phyloP scores from a whole-genome alignment of 2,329 filamentous ascomycete species.

The Penicillium sp. region DNA sequence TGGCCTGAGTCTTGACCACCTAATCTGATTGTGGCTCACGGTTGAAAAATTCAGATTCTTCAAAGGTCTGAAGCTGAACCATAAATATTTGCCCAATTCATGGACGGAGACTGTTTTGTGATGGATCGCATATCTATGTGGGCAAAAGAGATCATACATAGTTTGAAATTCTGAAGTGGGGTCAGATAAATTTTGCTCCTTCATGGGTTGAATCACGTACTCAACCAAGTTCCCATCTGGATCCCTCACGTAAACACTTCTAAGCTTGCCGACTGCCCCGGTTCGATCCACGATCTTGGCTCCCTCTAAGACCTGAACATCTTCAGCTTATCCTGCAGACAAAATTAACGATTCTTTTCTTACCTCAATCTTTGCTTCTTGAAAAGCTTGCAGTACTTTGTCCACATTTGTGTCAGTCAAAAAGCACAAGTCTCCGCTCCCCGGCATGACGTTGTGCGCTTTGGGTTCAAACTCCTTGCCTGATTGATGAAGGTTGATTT shows the following conservation, averaged over 20 bases:
- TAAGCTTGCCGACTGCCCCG: conserved; percentile 54
- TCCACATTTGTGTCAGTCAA: conserved; percentile 53
- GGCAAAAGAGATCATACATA: no score
- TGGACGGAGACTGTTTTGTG: no score
- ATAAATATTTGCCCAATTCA: no score
- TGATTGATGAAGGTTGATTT: conserved; percentile 60
- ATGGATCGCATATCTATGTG: no score
- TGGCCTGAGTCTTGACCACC: neutral
- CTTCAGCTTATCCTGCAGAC: conserved; percentile 2
- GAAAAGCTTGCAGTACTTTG: conserved; percentile 40
- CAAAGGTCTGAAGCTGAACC: no score
- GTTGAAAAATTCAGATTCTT: no score
- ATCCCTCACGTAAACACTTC: conserved; percentile 60
- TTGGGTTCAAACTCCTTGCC: conserved; percentile 62
- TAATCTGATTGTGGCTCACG: neutral
- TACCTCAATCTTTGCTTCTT: conserved; percentile 47
- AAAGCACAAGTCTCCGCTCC: conserved; percentile 61
- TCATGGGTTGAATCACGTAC: conserved; percentile 40
- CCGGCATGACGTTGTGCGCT: conserved; percentile 52
- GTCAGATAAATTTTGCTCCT: no score
- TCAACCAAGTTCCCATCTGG: conserved; percentile 63
- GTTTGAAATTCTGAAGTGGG: no score
- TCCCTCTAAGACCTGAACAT: conserved; percentile 44
- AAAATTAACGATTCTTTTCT: rapidly evolving
- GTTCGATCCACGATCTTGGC: conserved; percentile 54